Percentiles rank a stretch among this genome's conserved stretches.
These are phyloP conservation scores for Tuber borchii DNA, from an alignment of 495 filamentous ascomycete genomes.

Conservation along the genomic window DNA sequence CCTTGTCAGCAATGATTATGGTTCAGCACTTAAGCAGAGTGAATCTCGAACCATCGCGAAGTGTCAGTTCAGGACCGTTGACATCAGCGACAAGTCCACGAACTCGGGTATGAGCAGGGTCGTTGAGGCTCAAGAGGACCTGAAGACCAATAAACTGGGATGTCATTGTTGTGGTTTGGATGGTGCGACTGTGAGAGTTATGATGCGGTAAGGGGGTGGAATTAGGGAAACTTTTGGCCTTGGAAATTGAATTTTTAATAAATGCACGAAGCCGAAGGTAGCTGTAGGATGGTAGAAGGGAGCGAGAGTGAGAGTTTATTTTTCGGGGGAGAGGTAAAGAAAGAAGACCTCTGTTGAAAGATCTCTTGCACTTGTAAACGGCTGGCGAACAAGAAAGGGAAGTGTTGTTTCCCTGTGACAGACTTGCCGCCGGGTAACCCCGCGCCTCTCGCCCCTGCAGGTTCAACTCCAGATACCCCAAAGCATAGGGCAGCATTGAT, in stretches of 20 bases:
- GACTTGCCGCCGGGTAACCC: constrained; percentile 22
- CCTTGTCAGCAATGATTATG: constrained; percentile 21
- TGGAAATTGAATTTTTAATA: not conserved
- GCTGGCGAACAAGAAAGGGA: not conserved
- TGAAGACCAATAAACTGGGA: constrained; percentile 70
- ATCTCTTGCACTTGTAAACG: not conserved
- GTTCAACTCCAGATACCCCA: not conserved
- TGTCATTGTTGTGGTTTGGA: constrained; percentile 48
- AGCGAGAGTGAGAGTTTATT: not conserved
- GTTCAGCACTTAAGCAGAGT: constrained; percentile 10
- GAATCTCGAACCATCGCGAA: constrained; percentile 57
- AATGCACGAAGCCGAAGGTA: not conserved
- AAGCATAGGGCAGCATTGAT: not conserved
- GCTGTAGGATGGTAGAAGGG: not conserved
- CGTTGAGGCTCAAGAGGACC: constrained; percentile 65
- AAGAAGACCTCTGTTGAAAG: not conserved
- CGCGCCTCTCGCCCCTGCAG: not conserved
- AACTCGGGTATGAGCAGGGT: constrained; percentile 60
- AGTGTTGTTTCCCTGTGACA: constrained; percentile 1
- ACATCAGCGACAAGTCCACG: constrained; percentile 69
- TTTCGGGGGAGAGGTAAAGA: not conserved
- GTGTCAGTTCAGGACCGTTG: constrained; percentile 63
- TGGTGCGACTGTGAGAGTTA: not conserved
- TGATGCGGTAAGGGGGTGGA: not conserved
- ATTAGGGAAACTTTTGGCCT: not conserved